Base-by-base conservation (phyloP, 257 asterid genomes). In the Datura wrightii region DNA sequence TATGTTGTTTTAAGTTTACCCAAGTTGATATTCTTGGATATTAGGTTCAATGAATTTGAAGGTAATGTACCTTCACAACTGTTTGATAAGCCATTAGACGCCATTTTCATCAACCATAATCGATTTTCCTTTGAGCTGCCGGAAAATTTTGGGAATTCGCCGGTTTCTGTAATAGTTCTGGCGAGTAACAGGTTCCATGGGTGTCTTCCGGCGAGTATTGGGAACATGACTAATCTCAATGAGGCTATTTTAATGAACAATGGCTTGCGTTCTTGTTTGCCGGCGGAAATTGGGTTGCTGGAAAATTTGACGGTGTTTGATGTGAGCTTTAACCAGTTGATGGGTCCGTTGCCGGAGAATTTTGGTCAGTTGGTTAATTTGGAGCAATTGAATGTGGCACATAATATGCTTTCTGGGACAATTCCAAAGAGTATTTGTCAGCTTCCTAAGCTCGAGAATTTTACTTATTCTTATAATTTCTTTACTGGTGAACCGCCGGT, bases 121-220 rank as follows among this genome's bases (percentile, higher is more conserved):
- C 85, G 98, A 53, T 94, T 94, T 60, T 52, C 89, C 42, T 94
- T 94, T 31, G 98, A 93, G 85, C 85, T 93, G 87, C 98, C 98
- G 1, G 98, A 92, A 37, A 94, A 94, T 82, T 94, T 94, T 24
- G 98, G 98, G 0, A 94, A 94, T 85, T 94, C 98, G 5, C 98
- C 98, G 31, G 98, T 94, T 4, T 94, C 98, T 0, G 98, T 94
- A 34, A 92, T 94, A 58, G 98, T 94, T 2, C 55, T 94, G 18
- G 97, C 97, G 2, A 92, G 89, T 86, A 94, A 94, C 81, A 90
- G 86, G 53, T 94, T 94, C 85, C 98, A 93, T 81, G 98, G 98
- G 15, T 93, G 98, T 63, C 89, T 94, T 1, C 98, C 97, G 13
- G 92, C 96, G 41, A 93, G 98, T 41, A 85, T 94, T 0, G 98